phyloP scores from a whole-genome alignment of 2,329 filamentous ascomycete species.

The Colletotrichum viniferum region DNA sequence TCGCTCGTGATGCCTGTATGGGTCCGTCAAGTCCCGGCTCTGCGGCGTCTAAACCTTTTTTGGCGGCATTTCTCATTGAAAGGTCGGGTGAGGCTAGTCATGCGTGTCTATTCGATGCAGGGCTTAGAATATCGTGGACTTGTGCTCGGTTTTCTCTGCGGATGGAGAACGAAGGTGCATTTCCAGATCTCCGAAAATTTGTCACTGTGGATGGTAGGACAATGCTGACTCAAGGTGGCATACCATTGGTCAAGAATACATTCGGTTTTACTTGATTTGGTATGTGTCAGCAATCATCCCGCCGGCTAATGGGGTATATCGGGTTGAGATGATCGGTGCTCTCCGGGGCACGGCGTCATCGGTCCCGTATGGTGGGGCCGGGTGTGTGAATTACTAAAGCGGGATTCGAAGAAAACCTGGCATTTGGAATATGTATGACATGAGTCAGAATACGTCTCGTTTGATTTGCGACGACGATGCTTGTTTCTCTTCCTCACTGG shows the following conservation, averaged over 20 bases:
- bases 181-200: not conserved
- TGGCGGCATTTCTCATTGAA: not conserved
- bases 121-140: not conserved
- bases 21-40: not conserved
- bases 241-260: not conserved
- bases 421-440: not conserved
- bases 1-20: not conserved
- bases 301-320: not conserved
- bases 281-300: not conserved
- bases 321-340: not conserved
- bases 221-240: not conserved
- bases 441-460: not conserved
- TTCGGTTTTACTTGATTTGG: not conserved
- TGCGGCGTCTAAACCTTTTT: not conserved
- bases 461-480: not conserved
- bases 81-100: not conserved
- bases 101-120: not conserved
- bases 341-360: not conserved
- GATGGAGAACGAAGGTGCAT: not conserved
- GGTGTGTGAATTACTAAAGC: not conserved
- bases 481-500: no score
- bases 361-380: not conserved
- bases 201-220: not conserved
- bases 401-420: not conserved
- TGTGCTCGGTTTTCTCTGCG: not conserved